Percentiles rank a stretch among this genome's conserved stretches.
Evolutionary conservation across 192 early-diverging fungal genomes (phyloP).

Genomic region (Rhizophagus sp.): DNA sequence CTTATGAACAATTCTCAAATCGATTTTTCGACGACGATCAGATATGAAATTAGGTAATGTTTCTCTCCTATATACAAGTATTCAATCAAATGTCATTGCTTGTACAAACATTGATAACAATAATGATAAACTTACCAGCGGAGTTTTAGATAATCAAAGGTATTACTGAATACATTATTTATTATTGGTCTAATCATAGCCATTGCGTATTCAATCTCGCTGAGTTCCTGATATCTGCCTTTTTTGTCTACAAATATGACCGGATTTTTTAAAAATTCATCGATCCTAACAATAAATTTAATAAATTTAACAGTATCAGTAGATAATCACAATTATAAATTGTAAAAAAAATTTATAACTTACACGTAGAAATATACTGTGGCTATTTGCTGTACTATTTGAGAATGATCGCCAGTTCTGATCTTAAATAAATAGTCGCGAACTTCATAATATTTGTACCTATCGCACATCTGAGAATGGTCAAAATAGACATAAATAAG

Average conservation of each 20-base stretch:
- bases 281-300: conserved; percentile 9
- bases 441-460: conserved; percentile 11
- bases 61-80: too few relatives aligned
- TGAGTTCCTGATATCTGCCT: background rate
- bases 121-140: too few relatives aligned
- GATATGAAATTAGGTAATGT: too few relatives aligned
- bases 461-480: conserved; percentile 13
- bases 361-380: conserved; percentile 13
- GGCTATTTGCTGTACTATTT: too few relatives aligned
- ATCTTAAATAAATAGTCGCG: conserved; percentile 25
- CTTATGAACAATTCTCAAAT: too few relatives aligned
- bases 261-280: conserved; percentile 22
- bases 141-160: too few relatives aligned
- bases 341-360: conserved; percentile 4
- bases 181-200: too few relatives aligned
- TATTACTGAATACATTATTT: too few relatives aligned
- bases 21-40: too few relatives aligned
- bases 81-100: too few relatives aligned
- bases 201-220: conserved; percentile 23
- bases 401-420: background rate
- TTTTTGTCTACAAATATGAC: conserved; percentile 13
- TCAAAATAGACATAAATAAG: conserved; percentile 23
- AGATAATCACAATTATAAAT: conserved; percentile 5
- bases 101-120: too few relatives aligned
- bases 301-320: conserved; percentile 25